Base-by-base conservation (phyloP, 2,329 filamentous ascomycete species). In the Ceratocystiopsis brevicomis region DNA sequence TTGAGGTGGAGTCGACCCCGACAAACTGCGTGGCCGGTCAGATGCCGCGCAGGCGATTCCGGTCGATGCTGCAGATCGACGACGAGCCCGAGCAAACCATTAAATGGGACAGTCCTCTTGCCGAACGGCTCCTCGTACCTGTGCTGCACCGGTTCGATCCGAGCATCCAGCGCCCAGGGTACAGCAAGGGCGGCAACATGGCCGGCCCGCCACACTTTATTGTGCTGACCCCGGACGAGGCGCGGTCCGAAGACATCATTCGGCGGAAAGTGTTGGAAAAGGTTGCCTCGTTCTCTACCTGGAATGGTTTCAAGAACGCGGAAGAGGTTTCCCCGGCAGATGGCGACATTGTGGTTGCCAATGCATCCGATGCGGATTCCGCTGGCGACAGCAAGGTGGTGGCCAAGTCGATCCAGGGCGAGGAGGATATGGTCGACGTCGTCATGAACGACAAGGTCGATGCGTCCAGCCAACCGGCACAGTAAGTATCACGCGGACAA, bases 381-480 rank as follows among this genome's bases (percentile, higher is more conserved):
- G 76, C 76, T 4, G 73, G 71, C 11, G 81, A 81, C 50, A 67
- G 72, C 18, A 81, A 80, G 54, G 69, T 94, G 39, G 73, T 79
- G 45, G 79, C 84, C 38, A 71, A 75, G 25, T 94, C 87, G 3
- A 72, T 93, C 2, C 79, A 87, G 56, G 82, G 85, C 11, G 88
- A 95, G 57, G 87, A 95, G 48, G 84, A 84, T 48, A 75, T 95
- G 53, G 82, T 96, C 6, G 83, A 95, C 55, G 78, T 98, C 15
- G 82, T 81, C 1, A 87, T 95, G 78, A 77, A 76, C 43, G 79
- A 85, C 3, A 55, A 55, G 15, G 63, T 68, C 45, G 50, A 51
- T 37, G 56, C 54, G 43, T 44, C 48, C 16, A 16, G 11, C 41
- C 40, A 44, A 48, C 39, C 42, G 45, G 48, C 57, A 39, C 52